These are phyloP conservation scores for Fomitopsis palustris DNA, from an alignment of 1,284 basidiomycete genomes.

Conservation along the genomic window DNA sequence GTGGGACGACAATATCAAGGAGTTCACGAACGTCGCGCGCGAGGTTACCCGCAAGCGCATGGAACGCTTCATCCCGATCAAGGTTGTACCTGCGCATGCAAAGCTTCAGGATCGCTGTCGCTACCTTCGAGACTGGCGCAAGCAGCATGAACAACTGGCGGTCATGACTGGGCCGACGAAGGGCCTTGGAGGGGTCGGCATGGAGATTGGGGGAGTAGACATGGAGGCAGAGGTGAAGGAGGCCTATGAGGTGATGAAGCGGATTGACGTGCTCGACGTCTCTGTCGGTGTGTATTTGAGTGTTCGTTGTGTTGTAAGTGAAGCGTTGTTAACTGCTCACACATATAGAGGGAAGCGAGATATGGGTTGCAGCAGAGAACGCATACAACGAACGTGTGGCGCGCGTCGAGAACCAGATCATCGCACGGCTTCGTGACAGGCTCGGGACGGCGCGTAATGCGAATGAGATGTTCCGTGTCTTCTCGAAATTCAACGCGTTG, in stretches of 20 bases:
- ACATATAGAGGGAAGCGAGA: slow-evolving; percentile 89
- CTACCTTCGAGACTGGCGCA: slow-evolving; percentile 91
- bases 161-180: slow-evolving; percentile 97
- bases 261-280: slow-evolving; percentile 95
- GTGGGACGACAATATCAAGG: slow-evolving; percentile 98
- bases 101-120: slow-evolving; percentile 87
- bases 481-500: slow-evolving; percentile 97
- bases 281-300: slow-evolving; percentile 61
- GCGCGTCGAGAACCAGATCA: slow-evolving; percentile 97
- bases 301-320: too few species aligned
- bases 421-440: slow-evolving; percentile 87
- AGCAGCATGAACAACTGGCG: slow-evolving; percentile 96
- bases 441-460: slow-evolving; percentile 96
- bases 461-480: slow-evolving; percentile 99
- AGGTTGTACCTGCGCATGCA: slow-evolving; percentile 87
- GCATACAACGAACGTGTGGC: slow-evolving; percentile 98
- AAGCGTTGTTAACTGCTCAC: too few species aligned
- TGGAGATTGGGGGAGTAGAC: slow-evolving; percentile 81
- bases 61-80: slow-evolving; percentile 97
- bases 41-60: slow-evolving; percentile 90
- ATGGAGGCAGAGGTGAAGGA: slow-evolving; percentile 98
- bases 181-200: slow-evolving; percentile 69
- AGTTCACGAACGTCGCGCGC: slow-evolving; percentile 96
- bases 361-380: slow-evolving; percentile 95
- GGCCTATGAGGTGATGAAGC: slow-evolving; percentile 93